Percentiles rank a stretch among this genome's conserved stretches.
Conservation (phyloP, 768 basidiomycete genomes). For the Agaricus subrufescens region DNA sequence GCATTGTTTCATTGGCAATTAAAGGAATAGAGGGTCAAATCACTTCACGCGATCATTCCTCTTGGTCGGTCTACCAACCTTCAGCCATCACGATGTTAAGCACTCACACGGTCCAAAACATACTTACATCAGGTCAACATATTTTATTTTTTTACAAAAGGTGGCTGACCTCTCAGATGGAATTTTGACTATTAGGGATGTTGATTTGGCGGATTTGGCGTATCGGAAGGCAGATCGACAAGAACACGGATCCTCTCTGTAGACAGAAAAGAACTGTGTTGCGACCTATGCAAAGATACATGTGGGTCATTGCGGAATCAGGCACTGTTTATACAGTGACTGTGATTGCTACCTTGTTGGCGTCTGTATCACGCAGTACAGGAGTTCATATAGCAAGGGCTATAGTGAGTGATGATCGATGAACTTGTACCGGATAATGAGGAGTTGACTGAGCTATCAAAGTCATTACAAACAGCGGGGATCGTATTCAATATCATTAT, state of each 20-base stretch:
- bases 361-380: background rate
- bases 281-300: background rate
- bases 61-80: background rate
- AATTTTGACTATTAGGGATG: background rate
- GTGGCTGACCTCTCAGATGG: background rate
- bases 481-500: background rate
- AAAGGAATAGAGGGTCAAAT: background rate
- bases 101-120: background rate
- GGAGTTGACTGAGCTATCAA: background rate
- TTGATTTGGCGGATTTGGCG: background rate
- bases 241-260: too few species aligned
- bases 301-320: background rate
- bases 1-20: background rate
- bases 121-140: background rate
- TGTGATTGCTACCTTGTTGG: background rate
- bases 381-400: background rate
- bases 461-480: background rate
- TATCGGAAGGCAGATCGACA: background rate
- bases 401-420: background rate
- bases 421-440: too few species aligned
- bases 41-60: background rate
- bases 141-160: background rate
- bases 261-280: too few species aligned
- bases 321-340: background rate
- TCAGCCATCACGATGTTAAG: background rate